Conservation (phyloP, 1,284 basidiomycete species). For the Thecaphora frezii region DNA sequence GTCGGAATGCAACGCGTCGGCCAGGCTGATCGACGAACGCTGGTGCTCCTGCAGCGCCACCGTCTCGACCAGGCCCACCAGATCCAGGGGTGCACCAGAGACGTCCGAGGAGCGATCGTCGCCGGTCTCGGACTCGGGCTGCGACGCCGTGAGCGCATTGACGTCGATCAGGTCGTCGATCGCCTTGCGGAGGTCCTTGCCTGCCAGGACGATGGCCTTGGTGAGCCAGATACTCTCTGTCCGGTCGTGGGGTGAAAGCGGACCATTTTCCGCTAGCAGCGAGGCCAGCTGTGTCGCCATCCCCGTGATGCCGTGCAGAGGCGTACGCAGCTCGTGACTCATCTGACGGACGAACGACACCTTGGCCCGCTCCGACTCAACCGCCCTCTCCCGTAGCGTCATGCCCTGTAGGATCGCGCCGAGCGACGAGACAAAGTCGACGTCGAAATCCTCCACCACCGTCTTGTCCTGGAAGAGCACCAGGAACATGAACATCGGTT, state of each 20-base stretch:
- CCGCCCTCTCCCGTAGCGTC: not conserved
- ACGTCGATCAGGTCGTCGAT: not conserved
- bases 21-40: not conserved
- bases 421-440: not conserved
- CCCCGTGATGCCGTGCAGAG: not conserved
- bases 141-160: not conserved
- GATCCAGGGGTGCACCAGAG: not conserved
- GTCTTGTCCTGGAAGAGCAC: not conserved
- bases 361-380: not conserved
- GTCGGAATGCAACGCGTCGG: no score
- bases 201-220: not conserved
- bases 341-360: conserved; percentile 1
- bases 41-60: not conserved
- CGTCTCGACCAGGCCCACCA: not conserved
- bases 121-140: no score
- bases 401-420: not conserved
- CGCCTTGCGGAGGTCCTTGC: not conserved
- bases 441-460: not conserved
- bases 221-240: not conserved
- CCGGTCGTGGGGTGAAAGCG: not conserved
- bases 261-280: not conserved
- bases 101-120: not conserved
- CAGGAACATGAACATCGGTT: not conserved
- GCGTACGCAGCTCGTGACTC: conserved; percentile 2
- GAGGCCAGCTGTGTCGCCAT: not conserved